Evolutionary conservation across 1,139 yeast genomes (phyloP).

Genomic region (Hyphopichia wangnamkhiaoensis): DNA sequence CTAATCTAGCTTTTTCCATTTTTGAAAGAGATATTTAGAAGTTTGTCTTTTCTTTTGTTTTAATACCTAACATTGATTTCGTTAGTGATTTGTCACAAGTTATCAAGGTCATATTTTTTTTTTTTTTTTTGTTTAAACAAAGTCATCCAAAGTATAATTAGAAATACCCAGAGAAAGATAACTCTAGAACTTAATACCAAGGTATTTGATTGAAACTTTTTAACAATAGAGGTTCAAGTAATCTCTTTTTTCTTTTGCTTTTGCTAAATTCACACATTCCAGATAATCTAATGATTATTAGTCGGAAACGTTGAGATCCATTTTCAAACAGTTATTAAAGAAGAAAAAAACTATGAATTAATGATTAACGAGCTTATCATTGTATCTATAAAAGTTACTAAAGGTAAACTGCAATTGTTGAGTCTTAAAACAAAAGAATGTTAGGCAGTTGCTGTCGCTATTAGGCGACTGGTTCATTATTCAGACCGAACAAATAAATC

Average conservation of each 20-base stretch:
- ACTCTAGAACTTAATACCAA: too few relatives aligned
- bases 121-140: neutral
- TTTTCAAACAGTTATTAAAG: neutral
- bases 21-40: too few relatives aligned
- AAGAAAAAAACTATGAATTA: neutral
- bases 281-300: too few relatives aligned
- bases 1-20: too few relatives aligned
- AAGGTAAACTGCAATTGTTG: conserved; percentile 2
- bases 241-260: neutral
- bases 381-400: neutral
- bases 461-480: too few relatives aligned
- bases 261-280: neutral
- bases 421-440: neutral
- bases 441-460: neutral
- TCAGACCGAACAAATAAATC: neutral
- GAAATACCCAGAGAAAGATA: too few relatives aligned
- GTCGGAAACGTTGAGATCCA: too few relatives aligned
- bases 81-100: neutral
- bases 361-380: conserved; percentile 1
- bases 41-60: conserved; percentile 1
- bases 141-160: too few relatives aligned
- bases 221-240: neutral
- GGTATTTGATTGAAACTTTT: too few relatives aligned
- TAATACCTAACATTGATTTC: conserved; percentile 2
- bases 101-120: conserved; percentile 1